phyloP scores from a whole-genome alignment of 768 basidiomycete genomes.

The Serpula lacrymans region DNA sequence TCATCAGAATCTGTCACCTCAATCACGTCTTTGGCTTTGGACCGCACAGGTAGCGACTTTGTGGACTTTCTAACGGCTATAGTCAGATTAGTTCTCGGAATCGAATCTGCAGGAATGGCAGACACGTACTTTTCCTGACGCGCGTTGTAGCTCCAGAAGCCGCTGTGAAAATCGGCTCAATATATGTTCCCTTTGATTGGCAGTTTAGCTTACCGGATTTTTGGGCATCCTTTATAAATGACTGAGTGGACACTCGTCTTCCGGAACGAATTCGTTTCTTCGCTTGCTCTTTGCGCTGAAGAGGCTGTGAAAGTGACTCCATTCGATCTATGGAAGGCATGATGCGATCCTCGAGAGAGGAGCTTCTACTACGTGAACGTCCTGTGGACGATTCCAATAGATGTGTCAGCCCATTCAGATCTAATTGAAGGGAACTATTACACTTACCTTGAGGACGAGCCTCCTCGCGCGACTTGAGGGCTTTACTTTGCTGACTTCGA shows the following conservation, averaged over 20 bases:
- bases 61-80: constrained; percentile 12
- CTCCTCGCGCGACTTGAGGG: too few relatives aligned
- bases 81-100: not conserved
- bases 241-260: constrained; percentile 10
- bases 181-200: not conserved
- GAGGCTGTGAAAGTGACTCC: too few relatives aligned
- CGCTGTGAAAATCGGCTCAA: not conserved
- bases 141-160: not conserved
- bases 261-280: too few relatives aligned
- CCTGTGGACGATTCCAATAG: too few relatives aligned
- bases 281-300: too few relatives aligned
- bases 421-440: too few relatives aligned
- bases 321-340: too few relatives aligned
- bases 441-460: too few relatives aligned
- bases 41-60: constrained; percentile 11
- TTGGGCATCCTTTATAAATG: constrained; percentile 16
- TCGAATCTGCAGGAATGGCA: not conserved
- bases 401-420: too few relatives aligned
- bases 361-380: too few relatives aligned
- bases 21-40: constrained; percentile 2
- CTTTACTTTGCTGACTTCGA: too few relatives aligned
- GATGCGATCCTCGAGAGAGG: too few relatives aligned
- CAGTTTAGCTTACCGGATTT: constrained; percentile 6
- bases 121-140: not conserved
- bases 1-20: constrained; percentile 24